Percentiles rank a stretch among this genome's conserved stretches.
phyloP scores from a whole-genome alignment of 169 alveolate species.

The Cryptosporidium ryanae region DNA sequence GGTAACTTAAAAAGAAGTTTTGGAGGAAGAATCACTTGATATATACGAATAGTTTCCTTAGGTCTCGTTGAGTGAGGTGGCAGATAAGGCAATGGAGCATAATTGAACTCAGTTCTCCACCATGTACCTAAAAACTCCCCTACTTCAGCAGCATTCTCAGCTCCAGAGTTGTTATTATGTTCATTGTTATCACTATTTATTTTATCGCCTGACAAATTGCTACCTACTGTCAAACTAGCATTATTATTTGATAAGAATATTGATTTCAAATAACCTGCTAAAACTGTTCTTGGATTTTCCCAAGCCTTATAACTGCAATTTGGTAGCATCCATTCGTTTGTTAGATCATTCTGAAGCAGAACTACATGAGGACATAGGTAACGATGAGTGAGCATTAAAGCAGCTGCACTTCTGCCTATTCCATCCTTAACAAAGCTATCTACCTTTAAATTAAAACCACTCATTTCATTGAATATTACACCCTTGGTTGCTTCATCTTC shows the following conservation, averaged over 20 bases:
- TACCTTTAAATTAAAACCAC: slow-evolving; percentile 61
- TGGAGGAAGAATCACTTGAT: slow-evolving; percentile 80
- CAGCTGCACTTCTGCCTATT: slow-evolving; percentile 79
- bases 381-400: slow-evolving; percentile 78
- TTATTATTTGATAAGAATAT: slow-evolving; percentile 22
- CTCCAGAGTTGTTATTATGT: slow-evolving; percentile 26
- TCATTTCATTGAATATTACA: slow-evolving; percentile 36
- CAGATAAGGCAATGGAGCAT: slow-evolving; percentile 78
- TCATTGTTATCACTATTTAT: background rate
- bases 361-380: slow-evolving; percentile 78
- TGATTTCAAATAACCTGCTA: slow-evolving; percentile 71
- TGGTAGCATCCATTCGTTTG: slow-evolving; percentile 77
- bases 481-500: background rate
- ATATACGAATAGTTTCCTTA: slow-evolving; percentile 77
- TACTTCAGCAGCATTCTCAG: slow-evolving; percentile 74
- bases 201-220: background rate
- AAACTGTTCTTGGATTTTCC: slow-evolving; percentile 80
- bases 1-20: slow-evolving; percentile 77
- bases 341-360: slow-evolving; percentile 75
- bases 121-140: slow-evolving; percentile 81
- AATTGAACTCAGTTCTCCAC: slow-evolving; percentile 81
- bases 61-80: slow-evolving; percentile 83
- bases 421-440: slow-evolving; percentile 76
- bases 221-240: background rate
- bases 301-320: slow-evolving; percentile 78